These are phyloP conservation scores for Phlyctochytrium arcticum DNA, from an alignment of 192 early-diverging fungal genomes.

Conservation along the genomic window DNA sequence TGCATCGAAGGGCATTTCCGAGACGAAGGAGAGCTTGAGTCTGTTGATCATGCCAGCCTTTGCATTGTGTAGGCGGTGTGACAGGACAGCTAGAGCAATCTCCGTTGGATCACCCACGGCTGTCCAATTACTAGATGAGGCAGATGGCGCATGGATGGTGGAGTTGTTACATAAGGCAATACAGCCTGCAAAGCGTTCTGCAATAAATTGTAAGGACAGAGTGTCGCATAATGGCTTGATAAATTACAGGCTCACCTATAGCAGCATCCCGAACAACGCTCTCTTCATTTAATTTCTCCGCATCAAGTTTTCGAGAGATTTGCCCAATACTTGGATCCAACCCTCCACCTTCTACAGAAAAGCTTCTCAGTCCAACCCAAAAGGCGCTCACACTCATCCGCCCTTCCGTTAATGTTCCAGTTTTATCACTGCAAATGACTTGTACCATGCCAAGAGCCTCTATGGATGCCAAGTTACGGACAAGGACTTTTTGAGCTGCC, in stretches of 20 bases:
- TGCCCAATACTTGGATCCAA: not conserved
- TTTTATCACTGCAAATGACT: constrained; percentile 78
- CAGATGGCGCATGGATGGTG: constrained; percentile 11
- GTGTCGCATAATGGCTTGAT: not conserved
- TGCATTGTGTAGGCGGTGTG: constrained; percentile 7
- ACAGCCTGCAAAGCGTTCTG: not conserved
- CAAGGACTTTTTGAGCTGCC: constrained; percentile 59
- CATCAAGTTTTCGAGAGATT: not conserved
- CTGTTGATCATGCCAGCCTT: not conserved
- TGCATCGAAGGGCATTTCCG: constrained; percentile 31
- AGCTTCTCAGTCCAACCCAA: constrained; percentile 33
- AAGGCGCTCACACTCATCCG: constrained; percentile 57
- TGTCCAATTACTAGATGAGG: constrained; percentile 14
- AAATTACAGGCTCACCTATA: not conserved
- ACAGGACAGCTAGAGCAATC: constrained; percentile 26
- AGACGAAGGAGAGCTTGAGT: constrained; percentile 17
- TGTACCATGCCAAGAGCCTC: constrained; percentile 82
- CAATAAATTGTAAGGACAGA: too few relatives aligned
- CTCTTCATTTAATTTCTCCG: not conserved
- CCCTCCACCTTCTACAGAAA: constrained; percentile 32
- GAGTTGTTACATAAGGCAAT: not conserved
- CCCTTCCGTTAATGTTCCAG: constrained; percentile 82
- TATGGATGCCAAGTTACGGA: constrained; percentile 74
- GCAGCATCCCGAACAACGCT: not conserved
- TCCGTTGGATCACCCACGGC: constrained; percentile 34